A percentile compares a stretch with the other conserved stretches of the same genome.
These are phyloP conservation scores for Lactarius indigo DNA, from an alignment of 768 basidiomycete genomes.

Conservation along the genomic window DNA sequence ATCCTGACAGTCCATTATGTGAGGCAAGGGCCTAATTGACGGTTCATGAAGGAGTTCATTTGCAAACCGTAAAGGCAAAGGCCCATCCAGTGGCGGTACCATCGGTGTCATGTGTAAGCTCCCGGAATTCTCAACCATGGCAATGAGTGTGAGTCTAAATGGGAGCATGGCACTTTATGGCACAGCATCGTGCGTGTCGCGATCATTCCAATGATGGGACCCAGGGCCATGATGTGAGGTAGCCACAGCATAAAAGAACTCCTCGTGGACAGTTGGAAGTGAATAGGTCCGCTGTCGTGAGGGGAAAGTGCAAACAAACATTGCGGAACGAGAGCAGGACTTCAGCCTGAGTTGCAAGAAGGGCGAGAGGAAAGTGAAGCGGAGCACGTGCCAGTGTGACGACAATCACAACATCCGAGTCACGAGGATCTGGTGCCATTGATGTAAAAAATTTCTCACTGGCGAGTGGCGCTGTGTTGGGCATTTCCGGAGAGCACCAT, in stretches of 20 bases:
- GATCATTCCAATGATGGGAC: not conserved
- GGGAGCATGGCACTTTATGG: not conserved
- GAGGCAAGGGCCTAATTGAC: not conserved
- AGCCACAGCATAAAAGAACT: not conserved
- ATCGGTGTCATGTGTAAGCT: not conserved
- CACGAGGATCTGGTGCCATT: not conserved
- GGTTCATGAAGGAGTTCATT: not conserved
- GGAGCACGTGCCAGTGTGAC: not conserved
- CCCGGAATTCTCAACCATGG: not conserved
- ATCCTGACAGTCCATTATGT: not conserved
- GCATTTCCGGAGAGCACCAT: not conserved
- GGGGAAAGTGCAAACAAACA: not conserved
- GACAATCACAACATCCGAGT: not conserved
- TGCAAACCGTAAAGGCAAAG: not conserved
- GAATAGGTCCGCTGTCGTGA: not conserved
- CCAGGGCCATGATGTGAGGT: not conserved
- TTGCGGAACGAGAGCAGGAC: not conserved
- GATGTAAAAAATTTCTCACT: not conserved
- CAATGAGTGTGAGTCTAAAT: not conserved
- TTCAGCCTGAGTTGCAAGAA: not conserved
- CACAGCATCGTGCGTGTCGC: constrained; percentile 3
- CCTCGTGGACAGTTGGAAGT: too few species aligned
- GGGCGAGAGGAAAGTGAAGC: not conserved
- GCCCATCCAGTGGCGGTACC: not conserved
- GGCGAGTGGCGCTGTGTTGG: not conserved